Base-by-base conservation (phyloP, 192 early-diverging fungal species). In the Gryganskiella cystojenkinii region DNA sequence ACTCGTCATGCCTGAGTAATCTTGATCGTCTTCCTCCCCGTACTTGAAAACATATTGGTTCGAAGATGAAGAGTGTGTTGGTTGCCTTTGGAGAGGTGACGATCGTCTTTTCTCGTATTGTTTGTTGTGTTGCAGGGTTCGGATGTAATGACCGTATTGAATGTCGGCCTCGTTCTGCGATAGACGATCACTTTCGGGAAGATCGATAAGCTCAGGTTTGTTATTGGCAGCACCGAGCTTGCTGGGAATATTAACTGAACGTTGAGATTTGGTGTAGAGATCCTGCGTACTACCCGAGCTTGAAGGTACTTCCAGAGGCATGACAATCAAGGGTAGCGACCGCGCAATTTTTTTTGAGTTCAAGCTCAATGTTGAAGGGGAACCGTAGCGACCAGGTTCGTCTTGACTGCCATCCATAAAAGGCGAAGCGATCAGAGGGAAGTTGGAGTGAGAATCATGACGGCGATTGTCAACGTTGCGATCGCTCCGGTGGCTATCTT, bases 101-200 rank as follows among this genome's bases (percentile, higher is more conserved):
- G 3, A 9, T 27, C 28, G 56, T 25, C 66, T 44, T 14, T 31
- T 58, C 19, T 78, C 66, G 42, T 69, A 78, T 14, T 78, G 66
- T 46, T 64, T 68, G 25, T 61, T 55, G 40, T 69, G 66, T 30
- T 69, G 66, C 5, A 63, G 24, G 0, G 66, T 78, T 42, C 63
- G 67, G 45, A 64, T 40, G 14, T 78, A 78, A 3, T 64, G 56
- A 17, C 33, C 53, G 13, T 47, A 40, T 56, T 78, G 74, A 15
- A 58, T 68, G n/a, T 78, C 74, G 11, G 74, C 74, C 22, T 52
- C 25, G 2, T 31, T 56, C 15, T 52, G 55, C 0, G 74, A 54
- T 20, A 78, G 24, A 6, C 61, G 66, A 3, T 58, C 42, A 45
- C 74, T 73, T 42, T 66, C 56, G 0, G 71, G 63, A n/a, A 73